Base-by-base conservation (phyloP, 2,329 filamentous ascomycete species). In the Colletotrichum somersetense region DNA sequence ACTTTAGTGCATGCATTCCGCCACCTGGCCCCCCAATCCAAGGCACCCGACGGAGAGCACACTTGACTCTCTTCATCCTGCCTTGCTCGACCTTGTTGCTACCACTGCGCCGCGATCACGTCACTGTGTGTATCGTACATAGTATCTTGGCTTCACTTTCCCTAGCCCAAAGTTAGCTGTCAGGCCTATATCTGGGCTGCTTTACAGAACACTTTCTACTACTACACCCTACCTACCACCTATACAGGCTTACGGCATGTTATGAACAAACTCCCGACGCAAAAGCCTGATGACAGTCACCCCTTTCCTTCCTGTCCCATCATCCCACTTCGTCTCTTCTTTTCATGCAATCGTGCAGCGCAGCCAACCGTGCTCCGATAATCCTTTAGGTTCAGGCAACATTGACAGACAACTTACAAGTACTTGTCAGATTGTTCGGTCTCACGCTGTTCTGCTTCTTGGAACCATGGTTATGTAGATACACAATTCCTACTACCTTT, bases 311-410 rank as follows among this genome's bases (percentile, higher is more conserved):
- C 26, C 57, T 58, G 20, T 58, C 52, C 40, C 35, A n/a, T 46
- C 30, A 72, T 69, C 66, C 66, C 66, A 65, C 42, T 69, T 57
- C 70, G n/a, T 69, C 70, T 44, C 70, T 70, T 70, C 59, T 69
- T 53, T 61, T 52, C 66, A 70, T 69, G 55, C 52, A 69, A 56
- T 65, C 55, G 61, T 38, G 46, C 61, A 42, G 26, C 66, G 50
- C 66, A 35, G 44, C 70, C 59, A 42, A 58, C 66, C 66, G 61
- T 72, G 66, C 70, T 20, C 55, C 18, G 57, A n/a, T 50, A 18
- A 35, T 55, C 50, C 52, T 72, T 65, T 65, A 48, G 70, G 61
- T 62, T 72, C 66, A 70, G 66, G 59, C 66, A n/a, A 20, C n/a
- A 20, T n/a, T 46, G 18, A n/a, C 42, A 3, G 20, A n/a, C 44